Base-by-base conservation (phyloP, 2,329 filamentous ascomycete species). In the Lecanosticta acicola region DNA sequence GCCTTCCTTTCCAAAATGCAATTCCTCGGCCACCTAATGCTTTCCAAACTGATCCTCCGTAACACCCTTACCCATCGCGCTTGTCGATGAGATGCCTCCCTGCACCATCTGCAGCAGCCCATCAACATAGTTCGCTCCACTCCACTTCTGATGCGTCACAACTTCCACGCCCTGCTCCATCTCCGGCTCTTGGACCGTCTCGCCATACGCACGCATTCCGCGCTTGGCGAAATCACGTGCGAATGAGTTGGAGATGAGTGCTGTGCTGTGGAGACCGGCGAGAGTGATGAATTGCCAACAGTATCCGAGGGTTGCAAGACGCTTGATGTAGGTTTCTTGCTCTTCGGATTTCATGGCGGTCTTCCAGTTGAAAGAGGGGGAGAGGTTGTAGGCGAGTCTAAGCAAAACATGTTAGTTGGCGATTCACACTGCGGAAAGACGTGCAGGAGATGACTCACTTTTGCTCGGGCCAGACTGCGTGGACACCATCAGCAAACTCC, bases 261-360 rank as follows among this genome's bases (percentile, higher is more conserved):
- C 93, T 3, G 88, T 96, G 52, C 88, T 94, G 76, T 98, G 93
- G 65, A 98, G 78, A 58, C 93, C 93, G 3, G 91, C 93, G 38
- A 98, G 81, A n/a, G 93, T 98, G 75, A 98, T 98, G 77, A 98
- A 98, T 71, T 98, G 93, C 93, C 93, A 98, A 80, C 88, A 94
- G 80, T 98, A 98, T 53, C 93, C 93, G 39, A 98, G 80, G 53
- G 74, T 64, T 50, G 83, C 89, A 33, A 98, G 85, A 34, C 93
- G 87, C 53, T 83, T 76, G 74, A 98, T 98, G 74, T 97, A 98
- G 16, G 93, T 98, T 74, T 95, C 88, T 73, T 98, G 93, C 68
- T 97, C 91, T 43, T 79, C 77, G 56, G 85, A 81, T 36, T 87
- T 78, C 90, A 96, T 96, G 60, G 91, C 93, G 48, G 89, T 79